Evolutionary conservation across 352 stramenopile species (phyloP), one percentile per base, ranked within the genome.

Genomic region (Thalassiosira exigua): DNA sequence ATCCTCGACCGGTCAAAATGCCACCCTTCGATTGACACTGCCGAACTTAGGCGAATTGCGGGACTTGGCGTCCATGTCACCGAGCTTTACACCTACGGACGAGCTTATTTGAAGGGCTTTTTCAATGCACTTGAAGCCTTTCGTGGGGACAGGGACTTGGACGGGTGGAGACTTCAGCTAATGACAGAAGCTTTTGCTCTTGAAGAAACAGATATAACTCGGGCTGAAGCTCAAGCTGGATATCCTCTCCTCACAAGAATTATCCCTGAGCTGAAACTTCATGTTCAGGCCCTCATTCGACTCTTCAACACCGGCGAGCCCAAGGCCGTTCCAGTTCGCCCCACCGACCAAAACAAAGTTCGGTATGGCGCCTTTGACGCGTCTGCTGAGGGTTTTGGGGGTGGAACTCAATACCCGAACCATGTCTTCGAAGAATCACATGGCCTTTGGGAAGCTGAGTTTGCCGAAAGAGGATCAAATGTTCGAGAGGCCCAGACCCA

Each of bases 71-170:
- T 78, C 14, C 22, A 78, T 21, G 33, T 75, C 3, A 71, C 51
- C n/a, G 48, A 44, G 0, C 21, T 69, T n/a, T n/a, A n/a, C n/a
- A n/a, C n/a, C n/a, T n/a, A n/a, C n/a, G n/a, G n/a, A n/a, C n/a
- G n/a, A n/a, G n/a, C n/a, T n/a, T n/a, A n/a, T n/a, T n/a, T n/a
- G n/a, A n/a, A n/a, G n/a, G n/a, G n/a, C n/a, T n/a, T n/a, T 19
- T 81, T 81, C 41, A 75, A 75, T 61, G 64, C 72, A 30, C 44
- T 81, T 36, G 71, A 75, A 27, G 46, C 62, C 14, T 81, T 74
- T 65, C n/a, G 65, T 26, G 22, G 24, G 4, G 44, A 69, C 24
- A 52, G 71, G 56, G 62, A 81, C 53, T 17, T 30, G 2, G 53
- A 81, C 59, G 62, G 71, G 3, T 81, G 71, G 61, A 21, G 65